A percentile compares a stretch with the other conserved stretches of the same genome.
These are phyloP conservation scores for Suhomyces sp. DNA, from an alignment of 805 yeast genomes.

Conservation along the genomic window DNA sequence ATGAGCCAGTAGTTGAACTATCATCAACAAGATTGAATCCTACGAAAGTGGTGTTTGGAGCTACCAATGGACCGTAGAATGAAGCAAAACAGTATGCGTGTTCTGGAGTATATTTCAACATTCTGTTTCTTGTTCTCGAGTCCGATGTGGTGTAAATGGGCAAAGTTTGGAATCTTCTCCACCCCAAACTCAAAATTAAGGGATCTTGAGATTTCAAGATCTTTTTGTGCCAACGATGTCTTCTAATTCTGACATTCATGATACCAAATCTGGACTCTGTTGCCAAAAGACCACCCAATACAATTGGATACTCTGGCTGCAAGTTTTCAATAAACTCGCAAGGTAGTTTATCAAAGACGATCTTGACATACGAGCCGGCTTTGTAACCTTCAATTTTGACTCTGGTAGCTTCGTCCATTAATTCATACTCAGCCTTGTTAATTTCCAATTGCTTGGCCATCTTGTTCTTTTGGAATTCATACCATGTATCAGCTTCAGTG, in stretches of 20 bases:
- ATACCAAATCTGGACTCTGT: slow-evolving; percentile 93
- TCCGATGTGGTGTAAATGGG: slow-evolving; percentile 96
- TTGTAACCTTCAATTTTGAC: slow-evolving; percentile 83
- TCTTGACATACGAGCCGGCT: slow-evolving; percentile 91
- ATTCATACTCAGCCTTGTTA: slow-evolving; percentile 74
- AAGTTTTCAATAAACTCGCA: slow-evolving; percentile 88
- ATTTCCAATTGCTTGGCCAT: slow-evolving; percentile 95
- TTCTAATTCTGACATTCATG: slow-evolving; percentile 88
- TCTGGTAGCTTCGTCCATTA: slow-evolving; percentile 74
- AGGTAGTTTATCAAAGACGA: slow-evolving; percentile 80
- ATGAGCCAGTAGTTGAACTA: slow-evolving; percentile 80
- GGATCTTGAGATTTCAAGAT: slow-evolving; percentile 95
- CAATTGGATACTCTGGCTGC: slow-evolving; percentile 79
- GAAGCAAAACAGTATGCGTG: slow-evolving; percentile 96
- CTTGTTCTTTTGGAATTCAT: slow-evolving; percentile 93
- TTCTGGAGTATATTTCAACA: slow-evolving; percentile 97
- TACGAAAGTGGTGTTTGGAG: slow-evolving; percentile 97
- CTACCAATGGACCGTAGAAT: slow-evolving; percentile 94
- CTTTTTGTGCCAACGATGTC: slow-evolving; percentile 99
- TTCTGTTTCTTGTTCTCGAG: slow-evolving; percentile 95
- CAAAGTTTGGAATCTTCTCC: slow-evolving; percentile 97
- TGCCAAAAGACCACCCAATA: slow-evolving; percentile 86
- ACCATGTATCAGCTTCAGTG: slow-evolving; percentile 90
- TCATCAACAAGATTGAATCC: slow-evolving; percentile 88
- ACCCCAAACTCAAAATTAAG: slow-evolving; percentile 85